Evolutionary conservation across 2,329 filamentous ascomycete genomes (phyloP).

Genomic region (Falciphora oryzae): DNA sequence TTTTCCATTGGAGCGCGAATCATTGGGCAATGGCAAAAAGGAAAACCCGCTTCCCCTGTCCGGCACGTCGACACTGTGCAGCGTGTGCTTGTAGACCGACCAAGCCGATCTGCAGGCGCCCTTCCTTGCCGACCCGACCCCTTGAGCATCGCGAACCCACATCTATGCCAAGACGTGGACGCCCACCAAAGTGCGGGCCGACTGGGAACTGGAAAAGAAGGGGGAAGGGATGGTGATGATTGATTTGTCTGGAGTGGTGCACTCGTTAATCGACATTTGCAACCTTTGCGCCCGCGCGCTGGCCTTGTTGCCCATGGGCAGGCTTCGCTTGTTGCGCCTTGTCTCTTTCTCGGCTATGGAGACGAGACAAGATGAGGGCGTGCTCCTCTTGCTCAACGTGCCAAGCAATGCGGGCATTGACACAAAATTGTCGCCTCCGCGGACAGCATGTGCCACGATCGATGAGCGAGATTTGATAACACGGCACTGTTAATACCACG

Average conservation of each 20-base stretch:
- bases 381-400: neutral
- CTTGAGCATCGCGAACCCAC: neutral
- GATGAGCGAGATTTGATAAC: conserved; percentile 1
- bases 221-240: neutral
- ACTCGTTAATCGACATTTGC: neutral
- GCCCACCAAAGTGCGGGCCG: neutral
- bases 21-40: neutral
- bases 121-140: neutral
- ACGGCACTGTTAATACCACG: neutral
- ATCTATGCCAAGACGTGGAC: neutral
- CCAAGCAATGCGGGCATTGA: neutral
- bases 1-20: neutral
- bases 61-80: too few relatives aligned
- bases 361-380: neutral
- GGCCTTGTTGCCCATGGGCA: neutral
- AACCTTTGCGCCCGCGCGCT: neutral
- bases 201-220: neutral
- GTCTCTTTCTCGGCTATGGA: neutral
- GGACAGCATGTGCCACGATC: neutral
- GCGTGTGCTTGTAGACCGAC: too few relatives aligned
- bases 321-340: neutral
- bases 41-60: neutral
- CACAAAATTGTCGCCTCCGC: neutral
- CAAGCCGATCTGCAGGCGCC: neutral
- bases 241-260: neutral